Evolutionary conservation across 306 rosid species (phyloP).

Genomic region (Prunus mira): DNA sequence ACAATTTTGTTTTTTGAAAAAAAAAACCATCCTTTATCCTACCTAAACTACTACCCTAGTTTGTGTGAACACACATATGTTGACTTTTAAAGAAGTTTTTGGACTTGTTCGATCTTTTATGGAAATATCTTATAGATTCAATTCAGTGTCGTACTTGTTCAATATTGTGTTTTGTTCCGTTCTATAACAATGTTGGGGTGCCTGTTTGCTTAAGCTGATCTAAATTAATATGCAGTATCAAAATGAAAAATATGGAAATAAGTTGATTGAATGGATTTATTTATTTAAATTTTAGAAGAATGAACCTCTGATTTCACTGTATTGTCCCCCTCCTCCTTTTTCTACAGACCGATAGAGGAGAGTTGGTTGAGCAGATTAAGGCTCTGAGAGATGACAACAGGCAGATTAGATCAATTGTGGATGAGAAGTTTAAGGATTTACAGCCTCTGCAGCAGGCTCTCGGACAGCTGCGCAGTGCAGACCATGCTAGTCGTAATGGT

Average conservation of each 20-base stretch:
- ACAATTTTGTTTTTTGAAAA: no score
- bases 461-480: constrained; percentile 79
- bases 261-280: not conserved
- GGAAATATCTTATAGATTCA: no score
- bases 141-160: no score
- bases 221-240: not conserved
- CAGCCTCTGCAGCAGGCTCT: constrained; percentile 88
- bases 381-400: constrained; percentile 65
- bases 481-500: constrained; percentile 52
- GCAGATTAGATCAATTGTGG: constrained; percentile 61
- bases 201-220: no score
- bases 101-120: no score
- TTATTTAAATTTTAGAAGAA: not conserved
- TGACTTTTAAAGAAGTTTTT: no score
- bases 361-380: constrained; percentile 74
- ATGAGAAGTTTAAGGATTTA: constrained; percentile 76
- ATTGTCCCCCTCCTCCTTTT: constrained; percentile 12
- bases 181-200: no score
- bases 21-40: no score
- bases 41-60: no score
- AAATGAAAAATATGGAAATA: not conserved
- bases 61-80: no score
- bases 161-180: no score
- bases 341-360: constrained; percentile 64
- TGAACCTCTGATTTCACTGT: constrained; percentile 1